A percentile compares a stretch with the other conserved stretches of the same genome.
Evolutionary conservation across 257 asterid species (phyloP).

Genomic region (Penstemon eatonii): DNA sequence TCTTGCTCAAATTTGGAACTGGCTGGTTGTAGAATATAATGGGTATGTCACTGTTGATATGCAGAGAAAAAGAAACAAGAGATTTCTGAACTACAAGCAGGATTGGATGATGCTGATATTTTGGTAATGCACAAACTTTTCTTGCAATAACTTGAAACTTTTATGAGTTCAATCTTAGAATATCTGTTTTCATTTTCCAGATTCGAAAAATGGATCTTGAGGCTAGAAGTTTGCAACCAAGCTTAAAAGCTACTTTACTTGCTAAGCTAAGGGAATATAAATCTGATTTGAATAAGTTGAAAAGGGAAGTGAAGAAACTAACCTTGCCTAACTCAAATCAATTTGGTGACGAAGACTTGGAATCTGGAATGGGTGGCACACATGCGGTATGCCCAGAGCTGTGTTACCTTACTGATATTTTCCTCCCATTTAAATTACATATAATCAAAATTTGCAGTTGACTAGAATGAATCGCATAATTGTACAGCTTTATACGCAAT

Average conservation of each 20-base stretch:
- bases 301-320: conserved; percentile 77
- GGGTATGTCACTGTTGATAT: conserved; percentile 25
- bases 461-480: conserved; percentile 3
- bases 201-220: conserved; percentile 93
- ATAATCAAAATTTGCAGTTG: conserved; percentile 18
- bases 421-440: conserved; percentile 3
- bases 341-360: conserved; percentile 62
- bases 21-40: conserved; percentile 26
- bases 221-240: conserved; percentile 90
- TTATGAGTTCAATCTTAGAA: conserved; percentile 21
- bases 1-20: conserved; percentile 13
- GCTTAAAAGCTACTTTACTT: conserved; percentile 76
- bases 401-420: conserved; percentile 22
- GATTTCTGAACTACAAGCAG: conserved; percentile 63
- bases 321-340: conserved; percentile 48
- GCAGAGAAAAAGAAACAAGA: conserved; percentile 71
- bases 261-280: conserved; percentile 96
- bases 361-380: conserved; percentile 65
- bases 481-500: conserved; percentile 5
- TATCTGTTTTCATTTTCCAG: conserved; percentile 39
- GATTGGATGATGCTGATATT: conserved; percentile 78
- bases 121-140: conserved; percentile 46
- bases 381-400: conserved; percentile 50
- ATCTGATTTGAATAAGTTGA: conserved; percentile 83
- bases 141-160: conserved; percentile 4